These are phyloP conservation scores for Selenicereus undatus DNA, from an alignment of 148 eudicot genomes.

Conservation along the genomic window DNA sequence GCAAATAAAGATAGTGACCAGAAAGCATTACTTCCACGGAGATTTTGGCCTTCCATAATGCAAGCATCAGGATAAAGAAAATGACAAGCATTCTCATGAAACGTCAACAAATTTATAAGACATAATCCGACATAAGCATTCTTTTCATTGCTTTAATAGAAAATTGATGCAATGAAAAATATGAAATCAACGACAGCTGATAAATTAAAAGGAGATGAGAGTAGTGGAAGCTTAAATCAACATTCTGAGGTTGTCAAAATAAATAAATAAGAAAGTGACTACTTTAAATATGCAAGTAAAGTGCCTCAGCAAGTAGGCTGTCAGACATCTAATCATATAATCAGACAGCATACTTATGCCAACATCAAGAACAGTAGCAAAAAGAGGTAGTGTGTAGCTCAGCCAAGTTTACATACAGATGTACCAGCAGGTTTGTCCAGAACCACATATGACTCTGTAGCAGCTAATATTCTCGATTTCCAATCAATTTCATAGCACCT, in stretches of 20 bases:
- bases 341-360: background rate
- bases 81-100: background rate
- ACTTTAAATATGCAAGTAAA: background rate
- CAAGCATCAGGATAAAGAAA: background rate
- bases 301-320: background rate
- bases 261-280: background rate
- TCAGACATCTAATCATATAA: background rate
- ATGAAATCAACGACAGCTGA: too few relatives aligned
- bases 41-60: background rate
- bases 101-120: background rate
- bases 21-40: background rate
- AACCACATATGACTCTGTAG: conserved; percentile 76
- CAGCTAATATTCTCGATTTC: conserved; percentile 83
- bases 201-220: too few relatives aligned
- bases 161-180: too few relatives aligned
- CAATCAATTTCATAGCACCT: conserved; percentile 99
- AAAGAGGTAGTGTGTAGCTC: background rate
- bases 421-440: conserved; percentile 97
- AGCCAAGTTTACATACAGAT: conserved; percentile 56
- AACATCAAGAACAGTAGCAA: background rate
- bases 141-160: too few relatives aligned
- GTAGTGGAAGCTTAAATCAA: too few relatives aligned
- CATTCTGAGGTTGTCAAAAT: background rate
- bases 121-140: background rate
- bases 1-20: background rate